Conservation (phyloP, 495 filamentous ascomycete genomes). For the Talaromyces nanjingensis region DNA sequence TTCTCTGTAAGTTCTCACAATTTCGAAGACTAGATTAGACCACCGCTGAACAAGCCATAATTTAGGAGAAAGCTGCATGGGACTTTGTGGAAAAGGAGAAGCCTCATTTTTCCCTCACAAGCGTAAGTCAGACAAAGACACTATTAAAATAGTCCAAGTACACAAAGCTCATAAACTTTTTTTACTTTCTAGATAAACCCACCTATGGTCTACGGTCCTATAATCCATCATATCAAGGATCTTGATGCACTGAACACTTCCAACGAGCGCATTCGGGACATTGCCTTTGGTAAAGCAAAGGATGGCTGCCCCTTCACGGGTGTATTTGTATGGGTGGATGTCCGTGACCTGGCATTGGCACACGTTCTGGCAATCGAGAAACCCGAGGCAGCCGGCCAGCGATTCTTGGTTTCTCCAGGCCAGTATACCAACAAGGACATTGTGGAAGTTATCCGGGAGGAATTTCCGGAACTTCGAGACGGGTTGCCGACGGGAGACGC, state of each 20-base stretch:
- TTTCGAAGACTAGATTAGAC: neutral
- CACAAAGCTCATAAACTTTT: neutral
- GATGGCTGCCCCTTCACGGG: slow-evolving; percentile 42
- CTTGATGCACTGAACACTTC: slow-evolving; percentile 51
- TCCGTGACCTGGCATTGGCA: slow-evolving; percentile 50
- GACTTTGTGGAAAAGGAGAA: slow-evolving; percentile 57
- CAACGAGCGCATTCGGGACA: slow-evolving; percentile 40
- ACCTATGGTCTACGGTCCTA: slow-evolving; percentile 56
- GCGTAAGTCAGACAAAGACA: slow-evolving; percentile 5
- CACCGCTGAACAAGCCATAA: neutral
- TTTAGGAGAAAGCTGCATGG: slow-evolving; percentile 54
- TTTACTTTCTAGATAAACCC: slow-evolving; percentile 42
- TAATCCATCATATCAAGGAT: slow-evolving; percentile 40
- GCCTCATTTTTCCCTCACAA: slow-evolving; percentile 52
- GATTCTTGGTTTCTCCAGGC: slow-evolving; percentile 53
- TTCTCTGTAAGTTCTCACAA: slow-evolving; percentile 29
- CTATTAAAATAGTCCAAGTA: slow-evolving; percentile 5
- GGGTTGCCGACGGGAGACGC: slow-evolving; percentile 37
- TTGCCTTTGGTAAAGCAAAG: slow-evolving; percentile 50
- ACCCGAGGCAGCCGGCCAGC: slow-evolving; percentile 48
- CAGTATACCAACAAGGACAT: slow-evolving; percentile 51
- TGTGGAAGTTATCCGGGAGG: slow-evolving; percentile 45
- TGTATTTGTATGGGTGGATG: slow-evolving; percentile 47
- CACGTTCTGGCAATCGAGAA: slow-evolving; percentile 57
- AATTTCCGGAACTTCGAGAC: slow-evolving; percentile 49